Percentiles rank a stretch among this genome's conserved stretches.
phyloP scores from a whole-genome alignment of 2,329 filamentous ascomycete genomes.

The Beauveria sp. region DNA sequence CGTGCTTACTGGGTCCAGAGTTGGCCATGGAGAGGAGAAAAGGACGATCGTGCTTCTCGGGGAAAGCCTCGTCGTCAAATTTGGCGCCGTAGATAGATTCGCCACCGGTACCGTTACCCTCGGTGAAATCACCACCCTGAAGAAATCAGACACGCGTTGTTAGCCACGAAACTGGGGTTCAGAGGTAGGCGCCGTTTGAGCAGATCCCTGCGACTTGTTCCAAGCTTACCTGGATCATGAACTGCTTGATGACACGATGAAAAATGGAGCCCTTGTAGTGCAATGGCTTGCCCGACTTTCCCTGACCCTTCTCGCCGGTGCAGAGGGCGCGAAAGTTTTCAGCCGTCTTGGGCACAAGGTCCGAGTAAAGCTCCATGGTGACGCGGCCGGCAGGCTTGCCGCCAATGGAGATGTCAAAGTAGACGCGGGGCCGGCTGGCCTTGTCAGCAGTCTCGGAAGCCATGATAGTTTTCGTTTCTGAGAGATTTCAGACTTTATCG shows the following conservation, averaged over 20 bases:
- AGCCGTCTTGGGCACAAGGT: slow-evolving; percentile 84
- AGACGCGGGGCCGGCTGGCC: slow-evolving; percentile 68
- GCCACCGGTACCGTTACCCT: slow-evolving; percentile 87
- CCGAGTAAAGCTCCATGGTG: slow-evolving; percentile 71
- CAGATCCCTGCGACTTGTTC: too few relatives aligned
- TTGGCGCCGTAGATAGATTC: slow-evolving; percentile 97
- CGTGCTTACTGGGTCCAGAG: slow-evolving; percentile 68
- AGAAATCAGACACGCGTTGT: background rate
- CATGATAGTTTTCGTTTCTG: slow-evolving; percentile 23
- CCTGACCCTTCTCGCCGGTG: slow-evolving; percentile 86
- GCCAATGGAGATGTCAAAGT: slow-evolving; percentile 86
- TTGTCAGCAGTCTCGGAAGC: slow-evolving; percentile 33
- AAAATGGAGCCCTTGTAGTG: slow-evolving; percentile 91
- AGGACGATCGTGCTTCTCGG: slow-evolving; percentile 82
- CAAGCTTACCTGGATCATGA: slow-evolving; percentile 66
- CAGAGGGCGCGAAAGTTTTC: slow-evolving; percentile 95
- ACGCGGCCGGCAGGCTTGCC: slow-evolving; percentile 67
- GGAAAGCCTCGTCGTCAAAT: slow-evolving; percentile 95
- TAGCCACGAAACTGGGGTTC: background rate
- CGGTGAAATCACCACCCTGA: slow-evolving; percentile 96
- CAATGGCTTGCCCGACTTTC: slow-evolving; percentile 74
- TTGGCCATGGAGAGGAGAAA: slow-evolving; percentile 98
- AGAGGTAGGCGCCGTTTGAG: background rate
- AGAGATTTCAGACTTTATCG: background rate
- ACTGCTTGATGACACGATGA: slow-evolving; percentile 96